Evolutionary conservation across 306 rosid genomes (phyloP).

Genomic region (Prunus persica): Prunus_persica_NCBIv2 NC_034009.1:31640001-31640500

Average conservation of each 20-base stretch:
- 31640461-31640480: background rate
- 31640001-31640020: background rate
- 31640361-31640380: background rate
- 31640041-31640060: background rate
- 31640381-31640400: background rate
- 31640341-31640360: no score
- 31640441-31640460: background rate
- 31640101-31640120: background rate
- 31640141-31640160: background rate
- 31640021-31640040: background rate
- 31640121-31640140: background rate
- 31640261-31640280: no score
- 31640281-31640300: no score
- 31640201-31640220: no score
- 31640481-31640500: background rate
- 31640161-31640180: background rate
- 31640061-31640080: no score
- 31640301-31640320: no score
- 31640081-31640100: no score
- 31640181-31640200: no score
- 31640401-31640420: background rate
- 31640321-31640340: no score
- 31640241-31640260: no score
- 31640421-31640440: background rate
- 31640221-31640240: no score